Base-by-base conservation (phyloP, 768 basidiomycete genomes). In the Neoboletus subvelutipes region DNA sequence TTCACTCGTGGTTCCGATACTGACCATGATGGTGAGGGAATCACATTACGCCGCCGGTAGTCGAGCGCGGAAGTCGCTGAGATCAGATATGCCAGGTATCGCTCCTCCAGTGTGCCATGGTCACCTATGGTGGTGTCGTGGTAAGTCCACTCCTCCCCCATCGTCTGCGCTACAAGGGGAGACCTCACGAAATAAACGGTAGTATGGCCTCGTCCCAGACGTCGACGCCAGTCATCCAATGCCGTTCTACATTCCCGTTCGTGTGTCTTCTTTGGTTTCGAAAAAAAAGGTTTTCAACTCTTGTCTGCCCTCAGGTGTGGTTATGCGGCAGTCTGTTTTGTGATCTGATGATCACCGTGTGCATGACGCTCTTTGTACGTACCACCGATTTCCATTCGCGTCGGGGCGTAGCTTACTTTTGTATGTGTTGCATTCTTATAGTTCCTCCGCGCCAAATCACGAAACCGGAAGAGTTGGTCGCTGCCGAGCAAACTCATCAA, bases 191-290 rank as follows among this genome's bases (percentile, higher is more conserved):
- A n/a, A 5, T 13, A 31, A 45, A 28, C 13, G 13, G 7, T 36
- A 62, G 52, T 62, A 46, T 24, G 52, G 56, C 20, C 61, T 54
- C 33, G 28, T 63, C 17, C 52, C 61, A 9, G 60, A 62, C 20
- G 2, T 45, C 11, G 10, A 58, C 1, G 18, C 9, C 4, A 37
- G 20, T 22, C 20, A 29, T 22, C 52, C 45, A 17, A 41, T 61
- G 54, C 45, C 45, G 28, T 63, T 55, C 31, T 58, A 58, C 26
- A 26, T 63, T 33, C 52, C 49, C n/a, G 56, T 56, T 24, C 56
- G 49, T 36, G 26, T 33, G 3, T 26, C 46, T 46, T 12, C 18
- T 3, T 29, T 15, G 9, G 8, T 36, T 37, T 20, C 2, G 20
- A 26, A 17, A 40, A 22, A 13, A 33, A 9, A 3, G 10, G 2